Evolutionary conservation across 768 basidiomycete species (phyloP).

Genomic region (Mycena leptocephala): DNA sequence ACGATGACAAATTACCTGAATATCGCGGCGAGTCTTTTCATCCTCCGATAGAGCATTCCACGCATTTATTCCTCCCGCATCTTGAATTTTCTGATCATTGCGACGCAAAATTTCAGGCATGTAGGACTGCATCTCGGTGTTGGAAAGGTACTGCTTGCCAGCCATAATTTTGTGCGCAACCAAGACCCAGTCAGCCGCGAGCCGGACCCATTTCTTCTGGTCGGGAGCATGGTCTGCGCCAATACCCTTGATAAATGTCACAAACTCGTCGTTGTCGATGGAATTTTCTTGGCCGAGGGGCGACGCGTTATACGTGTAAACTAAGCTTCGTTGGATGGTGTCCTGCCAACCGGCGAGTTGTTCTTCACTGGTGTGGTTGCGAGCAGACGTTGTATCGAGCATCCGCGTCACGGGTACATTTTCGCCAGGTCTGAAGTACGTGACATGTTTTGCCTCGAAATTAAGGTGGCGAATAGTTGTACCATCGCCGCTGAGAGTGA

Average conservation of each 20-base stretch:
- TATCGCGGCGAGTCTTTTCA: constrained; percentile 15
- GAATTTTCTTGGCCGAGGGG: constrained; percentile 13
- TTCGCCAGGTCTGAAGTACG: not conserved
- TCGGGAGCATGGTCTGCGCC: constrained; percentile 45
- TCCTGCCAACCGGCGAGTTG: constrained; percentile 40
- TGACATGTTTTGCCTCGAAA: not conserved
- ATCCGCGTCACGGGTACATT: not conserved
- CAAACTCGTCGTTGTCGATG: constrained; percentile 29
- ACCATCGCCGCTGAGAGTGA: not conserved
- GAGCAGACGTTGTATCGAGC: not conserved
- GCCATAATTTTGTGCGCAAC: constrained; percentile 4
- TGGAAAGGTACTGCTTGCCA: constrained; percentile 4
- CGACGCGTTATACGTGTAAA: constrained; percentile 36
- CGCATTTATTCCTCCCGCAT: constrained; percentile 18
- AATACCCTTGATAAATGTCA: constrained; percentile 28
- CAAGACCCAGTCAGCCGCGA: not conserved
- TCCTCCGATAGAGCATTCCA: constrained; percentile 27
- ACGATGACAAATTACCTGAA: not conserved
- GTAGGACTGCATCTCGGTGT: not conserved
- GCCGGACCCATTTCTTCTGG: constrained; percentile 38
- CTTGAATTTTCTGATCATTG: not conserved
- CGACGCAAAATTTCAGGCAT: constrained; percentile 8
- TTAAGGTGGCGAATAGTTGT: not conserved
- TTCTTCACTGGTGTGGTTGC: constrained; percentile 29
- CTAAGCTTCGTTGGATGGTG: not conserved